phyloP scores from a whole-genome alignment of 2,329 filamentous ascomycete genomes.

The Curvularia sp. region DNA sequence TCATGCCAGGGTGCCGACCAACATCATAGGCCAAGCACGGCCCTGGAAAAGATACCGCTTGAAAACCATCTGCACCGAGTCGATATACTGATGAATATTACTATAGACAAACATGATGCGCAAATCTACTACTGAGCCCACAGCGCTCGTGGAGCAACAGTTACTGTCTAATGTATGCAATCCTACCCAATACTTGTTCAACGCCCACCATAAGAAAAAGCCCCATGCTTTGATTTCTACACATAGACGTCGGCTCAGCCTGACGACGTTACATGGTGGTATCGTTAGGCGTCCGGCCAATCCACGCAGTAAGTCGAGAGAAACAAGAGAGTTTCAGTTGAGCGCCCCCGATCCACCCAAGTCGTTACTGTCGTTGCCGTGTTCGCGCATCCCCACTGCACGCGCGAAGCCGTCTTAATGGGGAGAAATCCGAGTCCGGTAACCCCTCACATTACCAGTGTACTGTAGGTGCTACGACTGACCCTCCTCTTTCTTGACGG shows the following conservation, averaged over 20 bases:
- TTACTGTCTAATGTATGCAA: slow-evolving; percentile 45
- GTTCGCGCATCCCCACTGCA: slow-evolving; percentile 8
- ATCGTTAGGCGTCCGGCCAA: background rate
- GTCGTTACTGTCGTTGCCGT: slow-evolving; percentile 29
- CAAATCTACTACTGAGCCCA: slow-evolving; percentile 25
- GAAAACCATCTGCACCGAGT: background rate
- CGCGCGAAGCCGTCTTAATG: background rate
- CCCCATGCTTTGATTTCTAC: slow-evolving; percentile 16
- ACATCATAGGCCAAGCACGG: slow-evolving; percentile 9
- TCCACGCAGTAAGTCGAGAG: slow-evolving; percentile 11
- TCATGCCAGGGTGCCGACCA: slow-evolving; percentile 10
- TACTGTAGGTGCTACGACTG: slow-evolving; percentile 10
- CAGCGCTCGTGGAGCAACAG: slow-evolving; percentile 43
- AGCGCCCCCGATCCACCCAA: slow-evolving; percentile 11
- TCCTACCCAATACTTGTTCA: slow-evolving; percentile 20
- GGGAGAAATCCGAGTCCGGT: background rate
- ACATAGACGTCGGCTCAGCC: slow-evolving; percentile 26
- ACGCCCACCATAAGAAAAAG: slow-evolving; percentile 27
- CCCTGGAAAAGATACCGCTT: background rate
- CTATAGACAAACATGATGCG: slow-evolving; percentile 24
- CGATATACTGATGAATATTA: slow-evolving; percentile 16
- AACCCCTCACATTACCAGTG: slow-evolving; percentile 3
- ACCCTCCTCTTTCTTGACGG: slow-evolving; percentile 23
- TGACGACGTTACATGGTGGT: background rate
- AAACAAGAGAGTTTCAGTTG: slow-evolving; percentile 9